Evolutionary conservation across 164 flowering plant genomes (phyloP).

Genomic region (Dillenia turbinata): DNA sequence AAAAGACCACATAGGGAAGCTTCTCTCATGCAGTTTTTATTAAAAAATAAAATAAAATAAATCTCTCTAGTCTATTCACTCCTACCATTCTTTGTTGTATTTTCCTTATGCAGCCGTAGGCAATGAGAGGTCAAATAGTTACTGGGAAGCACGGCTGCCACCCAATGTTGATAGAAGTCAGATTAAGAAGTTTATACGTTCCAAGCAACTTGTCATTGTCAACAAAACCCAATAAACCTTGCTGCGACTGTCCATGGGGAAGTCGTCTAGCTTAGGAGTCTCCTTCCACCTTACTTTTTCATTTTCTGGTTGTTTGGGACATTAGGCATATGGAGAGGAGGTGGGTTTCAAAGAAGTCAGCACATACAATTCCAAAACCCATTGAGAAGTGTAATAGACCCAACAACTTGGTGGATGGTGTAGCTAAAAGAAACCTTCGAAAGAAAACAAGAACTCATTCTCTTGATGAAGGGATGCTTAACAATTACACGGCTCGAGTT

Average conservation of each 20-base stretch:
- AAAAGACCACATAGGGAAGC: too few relatives aligned
- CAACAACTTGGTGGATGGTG: constrained; percentile 7
- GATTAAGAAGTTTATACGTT: constrained; percentile 37
- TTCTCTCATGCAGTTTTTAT: background rate
- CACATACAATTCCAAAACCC: constrained; percentile 11
- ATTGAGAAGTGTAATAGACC: background rate
- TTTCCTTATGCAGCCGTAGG: constrained; percentile 31
- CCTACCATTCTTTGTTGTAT: background rate
- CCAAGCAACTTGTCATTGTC: constrained; percentile 38
- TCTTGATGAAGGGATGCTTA: constrained; percentile 36
- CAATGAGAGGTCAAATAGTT: constrained; percentile 39
- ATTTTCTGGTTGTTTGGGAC: background rate
- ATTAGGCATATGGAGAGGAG: constrained; percentile 43
- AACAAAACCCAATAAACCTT: background rate
- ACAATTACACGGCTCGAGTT: constrained; percentile 12
- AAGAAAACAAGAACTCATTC: constrained; percentile 36
- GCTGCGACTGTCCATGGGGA: too few relatives aligned
- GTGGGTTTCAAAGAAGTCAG: constrained; percentile 28
- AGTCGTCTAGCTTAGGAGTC: background rate
- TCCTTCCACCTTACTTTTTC: background rate
- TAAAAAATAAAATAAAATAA: too few relatives aligned
- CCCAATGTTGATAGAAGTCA: constrained; percentile 28
- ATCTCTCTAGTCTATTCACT: background rate
- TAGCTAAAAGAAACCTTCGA: constrained; percentile 6
- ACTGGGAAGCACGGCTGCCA: constrained; percentile 56